Percentiles rank a stretch among this genome's conserved stretches.
phyloP scores from a whole-genome alignment of 164 flowering plant genomes.

The Vitis labrusca region DNA sequence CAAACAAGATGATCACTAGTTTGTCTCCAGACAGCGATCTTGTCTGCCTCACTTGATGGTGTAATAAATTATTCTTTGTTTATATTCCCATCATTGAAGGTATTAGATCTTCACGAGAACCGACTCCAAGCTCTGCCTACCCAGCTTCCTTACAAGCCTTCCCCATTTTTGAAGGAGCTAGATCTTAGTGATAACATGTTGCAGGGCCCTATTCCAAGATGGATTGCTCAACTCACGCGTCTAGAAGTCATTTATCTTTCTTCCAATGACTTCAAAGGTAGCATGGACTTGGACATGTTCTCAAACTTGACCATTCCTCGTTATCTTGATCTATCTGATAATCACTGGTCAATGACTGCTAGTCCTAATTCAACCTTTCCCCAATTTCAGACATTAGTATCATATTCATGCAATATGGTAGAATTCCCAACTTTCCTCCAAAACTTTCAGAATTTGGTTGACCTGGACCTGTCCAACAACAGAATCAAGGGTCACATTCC shows the following conservation, averaged over 20 bases:
- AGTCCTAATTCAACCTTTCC: neutral
- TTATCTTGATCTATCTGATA: neutral
- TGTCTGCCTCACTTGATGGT: too few relatives aligned
- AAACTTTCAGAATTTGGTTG: neutral
- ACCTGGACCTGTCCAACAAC: constrained; percentile 10
- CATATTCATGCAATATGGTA: constrained; percentile 8
- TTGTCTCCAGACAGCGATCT: too few relatives aligned
- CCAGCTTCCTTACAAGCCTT: too few relatives aligned
- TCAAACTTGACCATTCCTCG: neutral
- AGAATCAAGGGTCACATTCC: neutral
- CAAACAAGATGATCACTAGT: neutral
- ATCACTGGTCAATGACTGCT: neutral
- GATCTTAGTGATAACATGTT: neutral
- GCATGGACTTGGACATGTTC: neutral
- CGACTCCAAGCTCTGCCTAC: too few relatives aligned
- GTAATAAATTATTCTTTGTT: too few relatives aligned
- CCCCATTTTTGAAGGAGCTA: too few relatives aligned
- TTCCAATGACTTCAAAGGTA: constrained; percentile 8
- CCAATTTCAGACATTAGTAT: neutral
- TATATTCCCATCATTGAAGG: too few relatives aligned
- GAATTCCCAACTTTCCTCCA: constrained; percentile 4
- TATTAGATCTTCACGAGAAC: neutral
- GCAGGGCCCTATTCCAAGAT: neutral
- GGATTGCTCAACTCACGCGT: neutral
- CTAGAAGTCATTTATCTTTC: neutral